These are phyloP conservation scores for Hevea brasiliensis DNA, from an alignment of 345 rosid genomes.

Conservation along the genomic window DNA sequence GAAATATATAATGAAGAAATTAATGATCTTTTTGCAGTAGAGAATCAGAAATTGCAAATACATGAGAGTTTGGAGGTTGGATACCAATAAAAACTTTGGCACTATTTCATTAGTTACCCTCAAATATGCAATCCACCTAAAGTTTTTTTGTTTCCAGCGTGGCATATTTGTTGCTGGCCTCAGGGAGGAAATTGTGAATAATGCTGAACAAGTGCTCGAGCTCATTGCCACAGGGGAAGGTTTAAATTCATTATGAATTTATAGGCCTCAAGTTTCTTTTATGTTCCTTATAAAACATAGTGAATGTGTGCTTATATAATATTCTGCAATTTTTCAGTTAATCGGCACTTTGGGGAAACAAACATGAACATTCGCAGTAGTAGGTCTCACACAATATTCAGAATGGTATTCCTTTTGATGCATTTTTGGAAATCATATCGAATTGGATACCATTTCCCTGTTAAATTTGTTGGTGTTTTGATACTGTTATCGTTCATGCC, in stretches of 20 bases:
- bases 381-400: slow-evolving; percentile 94
- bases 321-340: slow-evolving; percentile 39
- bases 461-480: neutral
- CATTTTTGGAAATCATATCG: neutral
- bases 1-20: slow-evolving; percentile 95
- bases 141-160: slow-evolving; percentile 46
- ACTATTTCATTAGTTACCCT: slow-evolving; percentile 12
- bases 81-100: slow-evolving; percentile 4
- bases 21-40: slow-evolving; percentile 75
- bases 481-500: slow-evolving; percentile 10
- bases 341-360: slow-evolving; percentile 95
- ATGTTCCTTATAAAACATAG: neutral
- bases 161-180: slow-evolving; percentile 92
- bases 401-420: slow-evolving; percentile 60
- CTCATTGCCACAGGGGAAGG: slow-evolving; percentile 93
- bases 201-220: slow-evolving; percentile 77
- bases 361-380: slow-evolving; percentile 95
- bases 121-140: slow-evolving; percentile 12
- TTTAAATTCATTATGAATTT: slow-evolving; percentile 28
- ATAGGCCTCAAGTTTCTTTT: neutral
- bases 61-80: slow-evolving; percentile 94
- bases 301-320: slow-evolving; percentile 2
- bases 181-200: slow-evolving; percentile 78
- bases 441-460: neutral
- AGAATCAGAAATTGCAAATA: slow-evolving; percentile 79